These are phyloP conservation scores for Zygoascus bituminiphila DNA, from an alignment of 805 yeast species.

Conservation along the genomic window DNA sequence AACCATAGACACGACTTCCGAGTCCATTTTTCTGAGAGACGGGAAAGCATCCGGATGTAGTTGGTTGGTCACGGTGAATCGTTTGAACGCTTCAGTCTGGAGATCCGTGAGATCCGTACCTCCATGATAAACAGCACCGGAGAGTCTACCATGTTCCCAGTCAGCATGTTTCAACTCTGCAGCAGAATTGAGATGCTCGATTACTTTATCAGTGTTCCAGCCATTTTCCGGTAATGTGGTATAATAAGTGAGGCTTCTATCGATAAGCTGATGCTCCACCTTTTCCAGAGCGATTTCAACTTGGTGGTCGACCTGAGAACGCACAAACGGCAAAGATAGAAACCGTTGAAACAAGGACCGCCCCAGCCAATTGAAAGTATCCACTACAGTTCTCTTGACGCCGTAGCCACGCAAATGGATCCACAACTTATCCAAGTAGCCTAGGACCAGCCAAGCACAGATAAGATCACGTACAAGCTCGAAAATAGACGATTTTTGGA, in stretches of 20 bases:
- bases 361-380: background rate
- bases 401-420: conserved; percentile 23
- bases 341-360: conserved; percentile 19
- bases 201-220: conserved; percentile 38
- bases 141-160: conserved; percentile 79
- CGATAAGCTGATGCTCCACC: conserved; percentile 52
- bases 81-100: conserved; percentile 68
- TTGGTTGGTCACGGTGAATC: conserved; percentile 84
- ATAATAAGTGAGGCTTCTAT: conserved; percentile 35
- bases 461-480: conserved; percentile 8
- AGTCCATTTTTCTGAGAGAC: conserved; percentile 91
- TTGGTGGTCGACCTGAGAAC: conserved; percentile 51
- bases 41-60: conserved; percentile 97
- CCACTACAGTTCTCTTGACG: conserved; percentile 13
- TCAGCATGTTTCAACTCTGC: conserved; percentile 50
- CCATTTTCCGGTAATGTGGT: conserved; percentile 53
- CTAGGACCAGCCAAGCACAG: background rate
- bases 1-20: conserved; percentile 91
- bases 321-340: conserved; percentile 43
- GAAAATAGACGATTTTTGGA: conserved; percentile 1
- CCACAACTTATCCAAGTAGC: conserved; percentile 7
- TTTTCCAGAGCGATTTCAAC: conserved; percentile 38
- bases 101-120: conserved; percentile 67
- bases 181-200: conserved; percentile 40
- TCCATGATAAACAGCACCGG: conserved; percentile 97